These are phyloP conservation scores for Lactifluus piperatus DNA, from an alignment of 768 basidiomycete species.

Conservation along the genomic window DNA sequence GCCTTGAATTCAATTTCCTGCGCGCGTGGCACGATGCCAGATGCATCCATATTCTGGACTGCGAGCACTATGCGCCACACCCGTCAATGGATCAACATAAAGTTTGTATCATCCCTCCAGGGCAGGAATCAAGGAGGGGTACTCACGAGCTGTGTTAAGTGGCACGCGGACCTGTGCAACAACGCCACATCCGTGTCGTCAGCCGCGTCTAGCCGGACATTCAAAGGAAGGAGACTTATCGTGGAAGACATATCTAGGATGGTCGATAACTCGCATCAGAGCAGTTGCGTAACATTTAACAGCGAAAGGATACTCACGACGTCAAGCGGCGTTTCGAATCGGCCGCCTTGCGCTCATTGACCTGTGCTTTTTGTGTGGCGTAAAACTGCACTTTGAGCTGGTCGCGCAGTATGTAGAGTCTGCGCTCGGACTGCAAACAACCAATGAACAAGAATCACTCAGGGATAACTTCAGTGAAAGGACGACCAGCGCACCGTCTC, in stretches of 20 bases:
- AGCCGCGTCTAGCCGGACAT: slow-evolving; percentile 26
- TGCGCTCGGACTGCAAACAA: slow-evolving; percentile 32
- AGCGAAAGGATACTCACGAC: slow-evolving; percentile 46
- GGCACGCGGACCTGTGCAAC: slow-evolving; percentile 67
- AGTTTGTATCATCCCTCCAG: background rate
- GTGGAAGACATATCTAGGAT: slow-evolving; percentile 62
- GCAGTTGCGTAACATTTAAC: background rate
- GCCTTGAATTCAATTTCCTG: slow-evolving; percentile 87
- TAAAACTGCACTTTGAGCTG: slow-evolving; percentile 47
- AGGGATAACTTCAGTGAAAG: background rate
- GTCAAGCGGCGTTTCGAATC: slow-evolving; percentile 80
- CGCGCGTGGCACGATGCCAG: slow-evolving; percentile 58
- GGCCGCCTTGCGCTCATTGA: slow-evolving; percentile 56
- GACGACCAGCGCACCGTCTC: slow-evolving; percentile 31
- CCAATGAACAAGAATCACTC: background rate
- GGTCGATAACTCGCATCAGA: background rate
- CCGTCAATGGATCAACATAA: background rate
- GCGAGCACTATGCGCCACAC: slow-evolving; percentile 45
- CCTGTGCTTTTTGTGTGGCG: slow-evolving; percentile 52
- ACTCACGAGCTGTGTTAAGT: slow-evolving; percentile 58
- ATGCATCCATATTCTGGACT: slow-evolving; percentile 87
- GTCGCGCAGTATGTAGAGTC: slow-evolving; percentile 41
- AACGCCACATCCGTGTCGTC: slow-evolving; percentile 17
- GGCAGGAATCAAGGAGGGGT: background rate
- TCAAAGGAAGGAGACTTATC: slow-evolving; percentile 41